Evolutionary conservation across 1,284 basidiomycete species (phyloP), one percentile per base, ranked within the genome.

Genomic region (Schizophyllum amplum): DNA sequence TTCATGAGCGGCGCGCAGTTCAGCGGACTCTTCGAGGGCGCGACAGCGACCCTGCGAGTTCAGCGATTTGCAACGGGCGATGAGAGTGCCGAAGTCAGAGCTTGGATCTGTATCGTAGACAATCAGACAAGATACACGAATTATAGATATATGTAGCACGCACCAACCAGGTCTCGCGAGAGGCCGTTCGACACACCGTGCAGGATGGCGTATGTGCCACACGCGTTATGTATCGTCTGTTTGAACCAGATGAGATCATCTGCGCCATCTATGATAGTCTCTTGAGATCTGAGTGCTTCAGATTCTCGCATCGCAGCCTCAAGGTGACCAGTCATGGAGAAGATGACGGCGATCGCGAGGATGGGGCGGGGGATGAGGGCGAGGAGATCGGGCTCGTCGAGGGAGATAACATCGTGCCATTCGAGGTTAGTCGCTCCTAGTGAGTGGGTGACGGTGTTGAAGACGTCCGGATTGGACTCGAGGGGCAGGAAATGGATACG

Each of bases 331-430:
- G 59, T 64, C 1, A 65, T 64, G n/a, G 74, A 75, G 59, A 76
- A 77, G 15, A 75, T 70, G 20, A 79, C 66, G 4, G 79, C 69
- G 1, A 79, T 66, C 0, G 76, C 78, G 46, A 71, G 64, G 0
- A 74, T 73, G 0, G 76, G 76, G 15, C 71, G 65, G 1, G 74
- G 70, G 23, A 77, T 67, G 59, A 78, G 68, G 9, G 68, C 66
- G 4, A 80, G 68, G 21, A 78, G 63, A 52, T 76, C 75, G 1
- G 64, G 63, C n/a, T 71, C 66, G 52, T 77, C 74, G 46, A 78
- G 62, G 17, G 75, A 76, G 59, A 69, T 71, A 33, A 80, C 72
- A 63, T 80, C 78, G 56, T 72, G 67, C 65, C 77, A 79, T 20
- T 70, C 63, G 58, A 73, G 72, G 5, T 64, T 57, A 1, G 66